Evolutionary conservation across 2,329 filamentous ascomycete genomes (phyloP), one percentile per base, ranked within the genome.

Genomic region (Coniochaeta ligniaria): DNA sequence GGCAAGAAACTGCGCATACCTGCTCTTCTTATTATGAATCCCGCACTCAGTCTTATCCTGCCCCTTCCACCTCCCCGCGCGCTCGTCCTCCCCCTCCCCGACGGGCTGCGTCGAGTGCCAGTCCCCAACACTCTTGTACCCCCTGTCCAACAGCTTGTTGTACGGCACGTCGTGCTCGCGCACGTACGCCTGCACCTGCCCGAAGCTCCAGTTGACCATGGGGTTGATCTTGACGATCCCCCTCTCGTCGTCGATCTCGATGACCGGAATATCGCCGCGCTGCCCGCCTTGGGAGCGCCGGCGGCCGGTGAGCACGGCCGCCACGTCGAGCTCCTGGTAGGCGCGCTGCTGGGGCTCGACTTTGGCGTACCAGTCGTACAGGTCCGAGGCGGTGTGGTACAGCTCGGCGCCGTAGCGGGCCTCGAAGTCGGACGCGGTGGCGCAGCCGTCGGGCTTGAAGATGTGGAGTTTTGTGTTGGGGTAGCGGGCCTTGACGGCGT

Each of bases 111-210:
- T 99, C 58, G 92, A 96, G 82, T 99, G 95, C 91, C 93, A 98
- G 81, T 99, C 95, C 63, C 95, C 95, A 64, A 99, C 83, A 66
- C 92, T 96, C 83, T 98, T 97, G 83, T 99, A 99, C n/a, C 95
- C 95, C 62, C 81, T 83, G 77, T 97, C 91, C 55, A 99, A 84
- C 33, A 99, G 84, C 63, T 84, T 87, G 74, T 99, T 99, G 82
- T 96, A 98, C 0, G 95, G 95, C 4, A 99, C 92, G 63, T 92
- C 77, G 80, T 97, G 85, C 70, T 90, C 87, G 68, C 87, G 84
- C 77, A 97, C 85, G 78, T 99, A 99, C 45, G 85, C 81, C 75
- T 93, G 88, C 62, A 99, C 94, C 72, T 98, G 90, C 63, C 86
- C 79, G 78, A 99, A 99, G 50, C 84, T 84, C 95, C 95, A 99